phyloP scores from a whole-genome alignment of 2,329 filamentous ascomycete genomes.

The Stagonosporopsis rhizophila region DNA sequence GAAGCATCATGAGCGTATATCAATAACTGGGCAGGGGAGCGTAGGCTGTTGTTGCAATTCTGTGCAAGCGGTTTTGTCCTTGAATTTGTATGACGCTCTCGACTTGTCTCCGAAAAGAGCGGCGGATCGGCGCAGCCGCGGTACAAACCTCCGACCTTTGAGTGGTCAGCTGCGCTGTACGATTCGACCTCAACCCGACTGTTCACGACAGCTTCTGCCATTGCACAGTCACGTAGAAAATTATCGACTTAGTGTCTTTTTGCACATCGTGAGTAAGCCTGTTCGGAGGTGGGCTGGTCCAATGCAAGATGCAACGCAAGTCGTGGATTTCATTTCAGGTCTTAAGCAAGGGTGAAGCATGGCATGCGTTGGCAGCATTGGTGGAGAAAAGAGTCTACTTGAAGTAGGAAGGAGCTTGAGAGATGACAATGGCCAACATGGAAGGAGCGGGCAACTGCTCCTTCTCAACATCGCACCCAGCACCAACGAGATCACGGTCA shows the following conservation, averaged over 20 bases:
- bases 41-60: constrained; percentile 4
- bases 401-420: background rate
- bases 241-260: background rate
- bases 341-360: background rate
- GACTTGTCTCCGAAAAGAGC: background rate
- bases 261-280: background rate
- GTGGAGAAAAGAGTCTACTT: background rate
- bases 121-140: constrained; percentile 12
- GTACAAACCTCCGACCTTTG: constrained; percentile 7
- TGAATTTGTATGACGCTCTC: constrained; percentile 21
- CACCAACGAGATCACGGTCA: background rate
- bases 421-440: background rate
- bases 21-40: background rate
- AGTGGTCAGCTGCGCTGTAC: background rate
- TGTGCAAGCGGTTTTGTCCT: background rate
- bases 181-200: background rate
- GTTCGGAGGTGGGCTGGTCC: background rate
- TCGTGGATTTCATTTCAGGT: background rate
- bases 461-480: background rate
- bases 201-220: background rate
- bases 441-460: background rate
- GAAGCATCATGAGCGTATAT: constrained; percentile 16
- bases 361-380: background rate
- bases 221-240: background rate
- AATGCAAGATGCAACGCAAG: background rate